A percentile compares a stretch with the other conserved stretches of the same genome.
These are phyloP conservation scores for Phlebiopsis flavidoalba DNA, from an alignment of 768 basidiomycete genomes.

Conservation along the genomic window DNA sequence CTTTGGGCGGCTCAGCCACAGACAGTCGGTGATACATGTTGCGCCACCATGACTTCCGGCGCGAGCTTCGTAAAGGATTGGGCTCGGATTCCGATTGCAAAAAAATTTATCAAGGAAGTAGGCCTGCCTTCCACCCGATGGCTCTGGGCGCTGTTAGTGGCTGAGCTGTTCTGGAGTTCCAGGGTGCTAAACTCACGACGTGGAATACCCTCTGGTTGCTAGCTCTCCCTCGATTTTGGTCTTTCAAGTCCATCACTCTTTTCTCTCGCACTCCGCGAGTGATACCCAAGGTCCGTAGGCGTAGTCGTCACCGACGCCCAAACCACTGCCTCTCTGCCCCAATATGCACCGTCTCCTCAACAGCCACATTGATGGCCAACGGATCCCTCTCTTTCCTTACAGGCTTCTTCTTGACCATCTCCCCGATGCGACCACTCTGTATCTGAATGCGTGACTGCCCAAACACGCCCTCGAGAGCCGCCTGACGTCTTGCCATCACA, in stretches of 20 bases:
- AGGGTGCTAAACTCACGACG: slow-evolving; percentile 13
- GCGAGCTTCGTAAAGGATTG: too few species aligned
- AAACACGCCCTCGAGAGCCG: slow-evolving; percentile 30
- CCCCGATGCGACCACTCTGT: slow-evolving; percentile 6
- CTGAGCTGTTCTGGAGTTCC: too few species aligned
- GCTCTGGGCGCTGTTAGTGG: not conserved
- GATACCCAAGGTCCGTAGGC: slow-evolving; percentile 37
- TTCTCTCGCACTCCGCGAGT: slow-evolving; percentile 29
- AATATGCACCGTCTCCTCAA: slow-evolving; percentile 38
- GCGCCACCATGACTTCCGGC: slow-evolving; percentile 49
- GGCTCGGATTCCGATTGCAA: not conserved
- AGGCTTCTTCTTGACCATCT: not conserved
- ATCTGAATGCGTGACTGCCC: slow-evolving; percentile 24
- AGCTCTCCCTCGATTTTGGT: slow-evolving; percentile 52
- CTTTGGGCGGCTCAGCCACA: slow-evolving; percentile 21
- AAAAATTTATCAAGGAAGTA: not conserved
- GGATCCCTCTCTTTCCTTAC: slow-evolving; percentile 7
- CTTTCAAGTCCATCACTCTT: slow-evolving; percentile 48
- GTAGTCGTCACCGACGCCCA: slow-evolving; percentile 42
- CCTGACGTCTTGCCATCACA: slow-evolving; percentile 35
- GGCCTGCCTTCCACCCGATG: not conserved
- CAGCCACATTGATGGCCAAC: slow-evolving; percentile 32
- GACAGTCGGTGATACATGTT: slow-evolving; percentile 48
- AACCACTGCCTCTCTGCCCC: slow-evolving; percentile 48
- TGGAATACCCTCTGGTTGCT: slow-evolving; percentile 38